These are phyloP conservation scores for Hyaloperonospora brassicae DNA, from an alignment of 352 stramenopile genomes.

Conservation along the genomic window DNA sequence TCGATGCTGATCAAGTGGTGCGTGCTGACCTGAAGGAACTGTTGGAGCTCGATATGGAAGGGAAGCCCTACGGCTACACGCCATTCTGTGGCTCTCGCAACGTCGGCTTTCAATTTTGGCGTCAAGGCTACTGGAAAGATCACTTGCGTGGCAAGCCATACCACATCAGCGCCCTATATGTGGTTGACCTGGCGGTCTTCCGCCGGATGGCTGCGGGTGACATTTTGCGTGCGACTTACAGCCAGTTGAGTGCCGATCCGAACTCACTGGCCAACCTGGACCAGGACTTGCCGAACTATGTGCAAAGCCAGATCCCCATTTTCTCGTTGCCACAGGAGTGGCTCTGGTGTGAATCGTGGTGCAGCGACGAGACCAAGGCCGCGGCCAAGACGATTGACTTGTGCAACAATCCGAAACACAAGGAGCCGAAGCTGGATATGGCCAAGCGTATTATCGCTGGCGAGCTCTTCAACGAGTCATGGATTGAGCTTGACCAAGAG, in stretches of 20 bases:
- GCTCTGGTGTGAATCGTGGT: slow-evolving; percentile 99
- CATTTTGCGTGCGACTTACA: slow-evolving; percentile 93
- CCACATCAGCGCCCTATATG: slow-evolving; percentile 99
- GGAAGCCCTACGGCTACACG: slow-evolving; percentile 95
- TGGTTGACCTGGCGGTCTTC: slow-evolving; percentile 97
- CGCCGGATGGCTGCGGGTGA: slow-evolving; percentile 92
- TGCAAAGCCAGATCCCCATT: slow-evolving; percentile 92
- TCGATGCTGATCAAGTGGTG: slow-evolving; percentile 98
- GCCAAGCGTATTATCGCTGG: slow-evolving; percentile 97
- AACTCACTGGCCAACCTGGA: slow-evolving; percentile 99
- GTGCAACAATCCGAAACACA: slow-evolving; percentile 99
- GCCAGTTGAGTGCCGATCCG: slow-evolving; percentile 94
- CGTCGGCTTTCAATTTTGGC: slow-evolving; percentile 98
- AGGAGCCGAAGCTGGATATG: slow-evolving; percentile 99
- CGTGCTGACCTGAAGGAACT: slow-evolving; percentile 97
- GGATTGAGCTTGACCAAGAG: slow-evolving; percentile 97
- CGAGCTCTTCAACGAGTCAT: slow-evolving; percentile 95
- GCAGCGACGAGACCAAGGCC: slow-evolving; percentile 95
- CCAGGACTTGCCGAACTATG: slow-evolving; percentile 99
- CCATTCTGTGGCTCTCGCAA: slow-evolving; percentile 97
- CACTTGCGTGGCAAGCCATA: slow-evolving; percentile 96
- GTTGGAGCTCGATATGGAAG: slow-evolving; percentile 97
- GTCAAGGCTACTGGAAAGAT: slow-evolving; percentile 96
- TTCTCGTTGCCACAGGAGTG: slow-evolving; percentile 97
- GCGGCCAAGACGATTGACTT: slow-evolving; percentile 99